Conservation (phyloP, 2,329 filamentous ascomycete species). For the Trichoderma gracile region DNA sequence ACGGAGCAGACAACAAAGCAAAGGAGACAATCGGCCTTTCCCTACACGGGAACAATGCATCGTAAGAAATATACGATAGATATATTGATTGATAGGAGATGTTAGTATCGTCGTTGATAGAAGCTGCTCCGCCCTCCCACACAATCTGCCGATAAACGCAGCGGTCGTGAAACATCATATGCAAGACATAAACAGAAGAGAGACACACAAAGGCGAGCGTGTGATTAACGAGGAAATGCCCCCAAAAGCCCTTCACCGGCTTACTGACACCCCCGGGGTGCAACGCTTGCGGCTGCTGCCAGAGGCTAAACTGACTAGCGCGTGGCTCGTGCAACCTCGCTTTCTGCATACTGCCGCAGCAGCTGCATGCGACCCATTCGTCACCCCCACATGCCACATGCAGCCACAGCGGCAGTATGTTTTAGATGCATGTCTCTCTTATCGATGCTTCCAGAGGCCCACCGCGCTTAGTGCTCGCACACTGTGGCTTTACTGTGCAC, state of each 20-base stretch:
- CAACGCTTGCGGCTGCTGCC: constrained; percentile 20
- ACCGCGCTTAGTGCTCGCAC: background rate
- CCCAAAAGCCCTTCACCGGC: no score
- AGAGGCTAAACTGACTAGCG: constrained; percentile 2
- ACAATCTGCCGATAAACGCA: background rate
- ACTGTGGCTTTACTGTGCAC: constrained; percentile 23
- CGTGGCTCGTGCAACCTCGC: constrained; percentile 18
- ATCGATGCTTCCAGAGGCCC: constrained; percentile 18
- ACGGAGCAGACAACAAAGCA: background rate
- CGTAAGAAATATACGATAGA: background rate
- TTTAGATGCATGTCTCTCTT: constrained; percentile 24
- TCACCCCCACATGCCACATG: constrained; percentile 16
- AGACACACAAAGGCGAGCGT: background rate
- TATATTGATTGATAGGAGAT: no score
- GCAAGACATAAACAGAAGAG: background rate
- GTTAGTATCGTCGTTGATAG: no score
- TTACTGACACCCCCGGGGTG: constrained; percentile 10
- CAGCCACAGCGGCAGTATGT: background rate
- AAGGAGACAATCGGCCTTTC: background rate
- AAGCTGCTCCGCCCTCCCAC: background rate
- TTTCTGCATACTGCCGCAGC: constrained; percentile 1
- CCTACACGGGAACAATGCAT: constrained; percentile 12
- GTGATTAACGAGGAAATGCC: no score
- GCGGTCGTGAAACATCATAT: background rate
- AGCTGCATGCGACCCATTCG: background rate